A percentile compares a stretch with the other conserved stretches of the same genome.
These are phyloP conservation scores for Cicer chorassanicum DNA, from an alignment of 306 rosid genomes.

Conservation along the genomic window DNA sequence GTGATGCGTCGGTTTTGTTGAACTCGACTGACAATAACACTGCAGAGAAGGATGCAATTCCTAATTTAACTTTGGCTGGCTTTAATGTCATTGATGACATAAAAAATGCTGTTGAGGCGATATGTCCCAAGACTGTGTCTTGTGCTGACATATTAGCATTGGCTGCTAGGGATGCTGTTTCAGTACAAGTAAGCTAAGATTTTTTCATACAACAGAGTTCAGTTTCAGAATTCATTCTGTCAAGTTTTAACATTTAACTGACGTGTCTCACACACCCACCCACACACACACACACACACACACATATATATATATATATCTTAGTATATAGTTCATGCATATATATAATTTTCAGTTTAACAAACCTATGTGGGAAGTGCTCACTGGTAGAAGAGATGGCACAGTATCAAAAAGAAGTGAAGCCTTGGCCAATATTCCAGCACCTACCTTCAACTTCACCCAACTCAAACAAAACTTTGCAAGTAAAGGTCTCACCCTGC, in stretches of 20 bases:
- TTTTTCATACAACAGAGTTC: neutral
- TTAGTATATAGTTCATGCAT: conserved; percentile 20
- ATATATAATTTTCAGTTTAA: conserved; percentile 48
- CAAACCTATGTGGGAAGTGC: conserved; percentile 56
- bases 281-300: neutral
- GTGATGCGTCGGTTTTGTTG: conserved; percentile 65
- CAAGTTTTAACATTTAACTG: too few relatives aligned
- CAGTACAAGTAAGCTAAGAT: conserved; percentile 52
- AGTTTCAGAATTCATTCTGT: too few relatives aligned
- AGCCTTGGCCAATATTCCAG: conserved; percentile 49
- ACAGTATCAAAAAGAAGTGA: conserved; percentile 42
- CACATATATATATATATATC: neutral
- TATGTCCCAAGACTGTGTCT: conserved; percentile 62
- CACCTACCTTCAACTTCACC: conserved; percentile 55
- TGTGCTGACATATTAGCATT: conserved; percentile 70
- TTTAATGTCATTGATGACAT: conserved; percentile 65
- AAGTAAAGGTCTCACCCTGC: conserved; percentile 51
- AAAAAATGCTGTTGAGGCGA: conserved; percentile 52
- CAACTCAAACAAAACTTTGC: conserved; percentile 58
- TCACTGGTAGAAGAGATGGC: conserved; percentile 75
- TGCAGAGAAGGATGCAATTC: conserved; percentile 58
- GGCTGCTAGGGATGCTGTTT: conserved; percentile 63
- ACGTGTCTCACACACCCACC: too few relatives aligned
- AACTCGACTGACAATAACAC: conserved; percentile 50
- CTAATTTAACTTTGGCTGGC: conserved; percentile 55